These are phyloP conservation scores for Hypoxylon rickii DNA, from an alignment of 495 filamentous ascomycete genomes.

Conservation along the genomic window DNA sequence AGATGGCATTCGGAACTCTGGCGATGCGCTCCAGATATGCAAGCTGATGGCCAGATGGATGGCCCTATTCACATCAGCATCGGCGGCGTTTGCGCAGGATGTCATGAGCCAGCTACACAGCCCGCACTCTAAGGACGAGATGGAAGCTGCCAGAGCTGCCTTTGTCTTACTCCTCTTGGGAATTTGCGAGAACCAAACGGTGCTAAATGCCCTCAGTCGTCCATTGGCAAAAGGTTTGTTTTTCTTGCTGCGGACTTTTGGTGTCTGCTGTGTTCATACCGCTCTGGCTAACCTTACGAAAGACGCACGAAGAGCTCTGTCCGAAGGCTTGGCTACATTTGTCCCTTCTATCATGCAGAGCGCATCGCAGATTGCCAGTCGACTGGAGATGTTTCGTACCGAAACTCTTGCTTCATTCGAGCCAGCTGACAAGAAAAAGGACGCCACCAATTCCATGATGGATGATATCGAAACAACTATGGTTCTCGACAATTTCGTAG, in stretches of 20 bases:
- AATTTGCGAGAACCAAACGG: conserved; percentile 54
- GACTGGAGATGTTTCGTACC: conserved; percentile 58
- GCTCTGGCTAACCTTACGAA: conserved; percentile 19
- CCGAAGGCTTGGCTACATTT: conserved; percentile 54
- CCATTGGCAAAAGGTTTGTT: conserved; percentile 50
- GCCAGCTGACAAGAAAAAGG: conserved; percentile 51
- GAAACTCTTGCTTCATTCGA: conserved; percentile 52
- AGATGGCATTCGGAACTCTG: conserved; percentile 38
- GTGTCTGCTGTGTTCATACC: neutral
- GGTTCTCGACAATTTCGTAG: conserved; percentile 56
- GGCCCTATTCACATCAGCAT: conserved; percentile 47
- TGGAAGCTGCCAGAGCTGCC: conserved; percentile 57
- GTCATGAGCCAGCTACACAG: conserved; percentile 46
- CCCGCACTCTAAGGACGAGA: conserved; percentile 50
- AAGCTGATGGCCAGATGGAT: conserved; percentile 49
- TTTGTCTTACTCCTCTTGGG: conserved; percentile 56
- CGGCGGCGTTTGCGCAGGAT: conserved; percentile 47
- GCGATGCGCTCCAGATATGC: conserved; percentile 44
- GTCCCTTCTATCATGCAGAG: conserved; percentile 57
- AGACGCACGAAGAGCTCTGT: conserved; percentile 54
- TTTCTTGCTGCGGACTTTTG: conserved; percentile 15
- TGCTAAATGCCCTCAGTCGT: conserved; percentile 50
- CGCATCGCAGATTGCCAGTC: conserved; percentile 52
- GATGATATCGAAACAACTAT: conserved; percentile 54
- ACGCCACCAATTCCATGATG: conserved; percentile 49